Percentiles rank a stretch among this genome's conserved stretches.
Conservation (phyloP, 768 basidiomycete species). For the Rhizopogon vesiculosus region DNA sequence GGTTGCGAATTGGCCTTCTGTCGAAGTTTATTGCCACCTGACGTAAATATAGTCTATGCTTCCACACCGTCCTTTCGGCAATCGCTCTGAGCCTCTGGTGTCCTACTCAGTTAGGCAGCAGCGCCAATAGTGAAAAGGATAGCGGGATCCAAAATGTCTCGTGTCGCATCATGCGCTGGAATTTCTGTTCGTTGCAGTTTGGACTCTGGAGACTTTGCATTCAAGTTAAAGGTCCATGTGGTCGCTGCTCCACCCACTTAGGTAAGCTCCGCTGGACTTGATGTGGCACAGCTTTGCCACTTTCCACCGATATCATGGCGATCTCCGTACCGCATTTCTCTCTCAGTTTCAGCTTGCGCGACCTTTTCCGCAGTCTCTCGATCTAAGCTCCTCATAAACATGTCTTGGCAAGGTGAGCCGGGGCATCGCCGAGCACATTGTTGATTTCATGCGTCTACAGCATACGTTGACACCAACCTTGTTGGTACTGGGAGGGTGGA, state of each 20-base stretch:
- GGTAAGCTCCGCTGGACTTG: neutral
- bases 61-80: too few relatives aligned
- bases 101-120: too few relatives aligned
- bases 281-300: conserved; percentile 10
- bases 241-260: neutral
- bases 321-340: conserved; percentile 17
- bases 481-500: conserved; percentile 69
- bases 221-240: too few relatives aligned
- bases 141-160: too few relatives aligned
- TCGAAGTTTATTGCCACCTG: too few relatives aligned
- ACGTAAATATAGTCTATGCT: too few relatives aligned
- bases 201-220: too few relatives aligned
- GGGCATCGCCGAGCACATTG: conserved; percentile 26
- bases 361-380: conserved; percentile 4
- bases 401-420: conserved; percentile 69
- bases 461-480: conserved; percentile 79
- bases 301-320: conserved; percentile 22
- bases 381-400: conserved; percentile 20
- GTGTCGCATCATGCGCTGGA: too few relatives aligned
- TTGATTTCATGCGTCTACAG: conserved; percentile 31
- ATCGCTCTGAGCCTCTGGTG: too few relatives aligned
- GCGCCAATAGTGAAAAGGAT: too few relatives aligned
- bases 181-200: too few relatives aligned
- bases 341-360: neutral
- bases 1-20: too few relatives aligned